Evolutionary conservation across 768 basidiomycete species (phyloP).

Genomic region (Xerocomellus dryophilus): DNA sequence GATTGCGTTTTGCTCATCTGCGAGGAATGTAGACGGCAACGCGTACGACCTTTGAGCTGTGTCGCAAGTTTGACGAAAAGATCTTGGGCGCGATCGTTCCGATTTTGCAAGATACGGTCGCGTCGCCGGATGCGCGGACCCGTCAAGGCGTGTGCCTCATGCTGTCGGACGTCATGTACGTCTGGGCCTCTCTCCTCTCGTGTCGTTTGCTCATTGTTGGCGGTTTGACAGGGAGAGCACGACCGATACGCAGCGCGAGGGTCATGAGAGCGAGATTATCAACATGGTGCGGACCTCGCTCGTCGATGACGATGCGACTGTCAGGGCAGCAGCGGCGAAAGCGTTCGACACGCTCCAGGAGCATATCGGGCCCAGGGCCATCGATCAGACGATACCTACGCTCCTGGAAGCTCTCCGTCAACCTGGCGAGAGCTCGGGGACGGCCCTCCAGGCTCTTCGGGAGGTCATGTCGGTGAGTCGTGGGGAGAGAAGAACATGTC

Average conservation of each 20-base stretch:
- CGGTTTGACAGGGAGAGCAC: slow-evolving; percentile 66
- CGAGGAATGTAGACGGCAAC: slow-evolving; percentile 58
- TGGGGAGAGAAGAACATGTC: neutral
- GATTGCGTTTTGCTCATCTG: neutral
- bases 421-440: slow-evolving; percentile 91
- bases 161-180: slow-evolving; percentile 86
- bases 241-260: slow-evolving; percentile 79
- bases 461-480: slow-evolving; percentile 87
- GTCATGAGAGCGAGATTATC: slow-evolving; percentile 86
- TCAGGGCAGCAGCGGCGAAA: slow-evolving; percentile 85
- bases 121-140: slow-evolving; percentile 60
- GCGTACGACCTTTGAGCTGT: slow-evolving; percentile 83
- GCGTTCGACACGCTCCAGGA: slow-evolving; percentile 93
- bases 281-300: slow-evolving; percentile 77
- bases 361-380: slow-evolving; percentile 83
- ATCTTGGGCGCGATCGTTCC: slow-evolving; percentile 81
- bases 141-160: slow-evolving; percentile 84
- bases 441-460: slow-evolving; percentile 85
- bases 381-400: slow-evolving; percentile 96
- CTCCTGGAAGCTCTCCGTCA: slow-evolving; percentile 89
- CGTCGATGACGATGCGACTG: slow-evolving; percentile 83
- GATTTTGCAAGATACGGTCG: slow-evolving; percentile 66
- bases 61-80: slow-evolving; percentile 93
- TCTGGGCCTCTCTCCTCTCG: neutral
- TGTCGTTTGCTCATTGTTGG: neutral